phyloP scores from a whole-genome alignment of 352 stramenopile species.

The Pythium coloratum region DNA sequence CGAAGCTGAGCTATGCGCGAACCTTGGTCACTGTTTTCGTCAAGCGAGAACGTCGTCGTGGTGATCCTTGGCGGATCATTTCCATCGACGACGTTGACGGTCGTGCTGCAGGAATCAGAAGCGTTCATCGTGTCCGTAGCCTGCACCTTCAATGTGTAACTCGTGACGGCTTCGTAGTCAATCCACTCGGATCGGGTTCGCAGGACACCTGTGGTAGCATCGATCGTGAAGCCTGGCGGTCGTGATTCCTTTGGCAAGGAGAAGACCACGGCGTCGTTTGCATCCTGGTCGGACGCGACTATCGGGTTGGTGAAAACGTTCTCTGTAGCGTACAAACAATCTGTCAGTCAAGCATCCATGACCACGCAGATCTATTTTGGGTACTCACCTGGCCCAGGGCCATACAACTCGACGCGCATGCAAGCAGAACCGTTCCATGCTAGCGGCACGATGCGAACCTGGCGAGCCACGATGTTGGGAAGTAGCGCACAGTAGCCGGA shows the following conservation, averaged over 20 bases:
- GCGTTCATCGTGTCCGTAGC: conserved; percentile 11
- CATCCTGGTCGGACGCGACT: conserved; percentile 21
- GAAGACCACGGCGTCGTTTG: conserved; percentile 15
- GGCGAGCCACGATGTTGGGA: conserved; percentile 34
- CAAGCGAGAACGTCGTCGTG: conserved; percentile 7
- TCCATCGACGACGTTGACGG: conserved; percentile 13
- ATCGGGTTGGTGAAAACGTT: conserved; percentile 11
- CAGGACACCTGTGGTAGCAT: conserved; percentile 17
- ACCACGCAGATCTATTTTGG: background rate
- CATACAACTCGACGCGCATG: conserved; percentile 46
- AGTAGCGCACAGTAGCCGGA: conserved; percentile 20
- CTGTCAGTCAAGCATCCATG: background rate
- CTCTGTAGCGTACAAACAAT: background rate
- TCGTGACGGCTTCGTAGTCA: conserved; percentile 20
- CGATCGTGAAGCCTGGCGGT: conserved; percentile 23
- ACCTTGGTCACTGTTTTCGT: conserved; percentile 15
- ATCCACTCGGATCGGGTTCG: conserved; percentile 25
- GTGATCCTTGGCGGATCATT: conserved; percentile 20
- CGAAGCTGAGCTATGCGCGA: conserved; percentile 26
- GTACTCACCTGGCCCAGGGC: conserved; percentile 39
- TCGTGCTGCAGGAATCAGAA: conserved; percentile 5
- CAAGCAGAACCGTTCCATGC: conserved; percentile 39
- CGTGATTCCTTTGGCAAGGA: background rate
- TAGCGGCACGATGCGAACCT: conserved; percentile 45
- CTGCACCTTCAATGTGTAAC: conserved; percentile 6